Conservation (phyloP, 2,329 filamentous ascomycete genomes). For the Diaporthe capsici region DNA sequence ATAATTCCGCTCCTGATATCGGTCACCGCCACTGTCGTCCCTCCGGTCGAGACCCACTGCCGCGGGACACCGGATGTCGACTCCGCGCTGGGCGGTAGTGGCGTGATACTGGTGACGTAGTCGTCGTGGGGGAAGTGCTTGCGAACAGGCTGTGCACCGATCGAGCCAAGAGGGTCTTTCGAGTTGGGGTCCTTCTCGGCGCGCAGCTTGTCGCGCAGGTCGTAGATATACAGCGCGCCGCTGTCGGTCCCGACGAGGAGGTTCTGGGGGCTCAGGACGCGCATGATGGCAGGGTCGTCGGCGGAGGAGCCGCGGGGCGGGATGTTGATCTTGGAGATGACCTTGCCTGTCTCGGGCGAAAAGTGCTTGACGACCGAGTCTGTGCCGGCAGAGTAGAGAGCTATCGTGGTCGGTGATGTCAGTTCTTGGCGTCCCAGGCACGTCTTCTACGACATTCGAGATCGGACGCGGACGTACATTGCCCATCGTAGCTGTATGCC, state of each 20-base stretch:
- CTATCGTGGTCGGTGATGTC: constrained; percentile 49
- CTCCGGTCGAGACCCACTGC: constrained; percentile 95
- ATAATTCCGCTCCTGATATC: constrained; percentile 90
- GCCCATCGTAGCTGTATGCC: constrained; percentile 83
- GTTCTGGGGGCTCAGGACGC: constrained; percentile 88
- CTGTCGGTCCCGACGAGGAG: constrained; percentile 93
- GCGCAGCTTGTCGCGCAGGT: constrained; percentile 73
- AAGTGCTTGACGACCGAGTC: constrained; percentile 69
- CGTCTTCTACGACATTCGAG: neutral
- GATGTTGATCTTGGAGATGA: constrained; percentile 85
- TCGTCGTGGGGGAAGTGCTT: constrained; percentile 91
- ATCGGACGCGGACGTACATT: constrained; percentile 61
- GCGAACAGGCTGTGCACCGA: constrained; percentile 77
- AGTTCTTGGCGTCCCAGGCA: neutral
- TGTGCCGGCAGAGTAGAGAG: constrained; percentile 75
- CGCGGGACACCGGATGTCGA: constrained; percentile 92
- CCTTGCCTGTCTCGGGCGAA: constrained; percentile 70
- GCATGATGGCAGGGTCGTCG: constrained; percentile 85
- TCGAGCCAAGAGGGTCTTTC: constrained; percentile 53
- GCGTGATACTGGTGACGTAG: constrained; percentile 90
- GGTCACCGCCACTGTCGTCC: constrained; percentile 90
- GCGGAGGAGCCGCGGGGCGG: constrained; percentile 68
- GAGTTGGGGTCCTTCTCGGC: constrained; percentile 37
- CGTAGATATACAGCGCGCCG: constrained; percentile 88
- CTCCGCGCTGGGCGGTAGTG: constrained; percentile 82